phyloP scores from a whole-genome alignment of 2,329 filamentous ascomycete genomes.

The Microsporum canis region DNA sequence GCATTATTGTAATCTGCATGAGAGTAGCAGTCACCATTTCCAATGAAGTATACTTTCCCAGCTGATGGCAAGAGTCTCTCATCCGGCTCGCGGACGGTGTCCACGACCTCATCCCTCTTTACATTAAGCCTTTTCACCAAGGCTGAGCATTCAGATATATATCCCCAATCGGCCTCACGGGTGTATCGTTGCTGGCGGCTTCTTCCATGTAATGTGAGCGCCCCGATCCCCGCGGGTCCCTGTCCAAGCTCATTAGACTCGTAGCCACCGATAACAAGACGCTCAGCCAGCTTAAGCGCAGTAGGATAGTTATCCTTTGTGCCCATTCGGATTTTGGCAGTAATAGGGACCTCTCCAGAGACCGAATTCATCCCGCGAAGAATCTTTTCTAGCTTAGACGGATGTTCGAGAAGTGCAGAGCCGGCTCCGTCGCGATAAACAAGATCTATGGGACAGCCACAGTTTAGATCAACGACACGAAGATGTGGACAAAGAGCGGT shows the following conservation, averaged over 20 bases:
- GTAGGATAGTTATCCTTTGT: slow-evolving; percentile 69
- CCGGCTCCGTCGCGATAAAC: slow-evolving; percentile 81
- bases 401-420: slow-evolving; percentile 80
- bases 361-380: slow-evolving; percentile 92
- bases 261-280: slow-evolving; percentile 66
- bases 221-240: slow-evolving; percentile 75
- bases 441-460: slow-evolving; percentile 91
- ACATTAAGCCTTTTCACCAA: slow-evolving; percentile 71
- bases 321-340: slow-evolving; percentile 87
- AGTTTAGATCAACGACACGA: slow-evolving; percentile 89
- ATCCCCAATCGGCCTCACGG: slow-evolving; percentile 82
- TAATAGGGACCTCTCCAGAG: slow-evolving; percentile 81
- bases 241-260: slow-evolving; percentile 56
- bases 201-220: slow-evolving; percentile 89
- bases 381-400: slow-evolving; percentile 84
- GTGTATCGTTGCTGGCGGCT: slow-evolving; percentile 93
- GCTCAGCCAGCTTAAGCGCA: slow-evolving; percentile 68
- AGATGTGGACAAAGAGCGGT: slow-evolving; percentile 67
- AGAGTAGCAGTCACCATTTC: slow-evolving; percentile 94
- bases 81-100: slow-evolving; percentile 71
- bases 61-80: slow-evolving; percentile 57
- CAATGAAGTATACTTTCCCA: slow-evolving; percentile 76
- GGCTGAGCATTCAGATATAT: slow-evolving; percentile 80
- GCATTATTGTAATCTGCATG: slow-evolving; percentile 77
- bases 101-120: slow-evolving; percentile 52